Base-by-base conservation (phyloP, 23 red algal species). In the Gracilariopsis chorda region DNA sequence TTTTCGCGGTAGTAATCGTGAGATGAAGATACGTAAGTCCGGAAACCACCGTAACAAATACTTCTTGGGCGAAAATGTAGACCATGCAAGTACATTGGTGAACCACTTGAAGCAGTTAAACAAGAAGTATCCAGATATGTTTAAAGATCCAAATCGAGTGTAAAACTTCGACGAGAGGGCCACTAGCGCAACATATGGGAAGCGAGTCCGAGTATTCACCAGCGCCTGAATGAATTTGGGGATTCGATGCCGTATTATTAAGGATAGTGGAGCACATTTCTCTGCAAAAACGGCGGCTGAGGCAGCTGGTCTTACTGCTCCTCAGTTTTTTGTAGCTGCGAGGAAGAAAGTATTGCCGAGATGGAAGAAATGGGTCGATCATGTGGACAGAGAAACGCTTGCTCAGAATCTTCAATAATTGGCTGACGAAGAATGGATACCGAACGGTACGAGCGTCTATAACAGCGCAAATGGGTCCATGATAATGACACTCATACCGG, bases 91-190 rank as follows among this genome's bases (percentile, higher is more conserved):
- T 0, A 55, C 28, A 35, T 82, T 34, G 0, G 46, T 82, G 21
- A 58, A 55, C 3, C 40, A 77, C n/a, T 8, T 82, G 77, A 51
- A 82, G 28, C 17, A 11, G 3, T 11, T 57, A 1, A 25, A 53
- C 14, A 34, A 34, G 32, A 82, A 82, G 40, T 0, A 57, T 0
- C 49, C 53, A 9, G 48, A 1, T 13, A 48, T 82, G 45, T 53
- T 59, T 17, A 32, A 82, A 60, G 39, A 63, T 29, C 14, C 51
- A 32, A 51, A 82, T 20, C 23, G 14, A 12, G 39, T 82, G 0
- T 58, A 37, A 51, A 82, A 51, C 48, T 51, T 82, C 16, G 0
- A 53, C 21, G 77, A 82, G n/a, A 82, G 48, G 0, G 77, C 77
- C 35, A 51, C 59, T 58, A 44, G 59, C 20, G 49, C 51, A 21